Percentiles rank a stretch among this genome's conserved stretches.
phyloP scores from a whole-genome alignment of 768 basidiomycete genomes.

The Fistulinella prunicolor region DNA sequence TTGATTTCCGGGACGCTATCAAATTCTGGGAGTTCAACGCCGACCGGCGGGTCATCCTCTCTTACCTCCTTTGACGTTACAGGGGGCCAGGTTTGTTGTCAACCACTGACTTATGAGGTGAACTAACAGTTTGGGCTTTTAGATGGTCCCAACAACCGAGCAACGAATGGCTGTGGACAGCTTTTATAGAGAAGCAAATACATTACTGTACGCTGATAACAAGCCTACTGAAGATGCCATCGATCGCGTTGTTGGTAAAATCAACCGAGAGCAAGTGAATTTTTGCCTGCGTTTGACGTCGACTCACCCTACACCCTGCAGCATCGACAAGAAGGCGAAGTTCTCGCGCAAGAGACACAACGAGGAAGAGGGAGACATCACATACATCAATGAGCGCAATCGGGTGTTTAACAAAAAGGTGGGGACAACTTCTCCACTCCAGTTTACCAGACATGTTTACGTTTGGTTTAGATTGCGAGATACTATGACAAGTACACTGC shows the following conservation, averaged over 20 bases:
- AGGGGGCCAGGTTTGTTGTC: slow-evolving; percentile 37
- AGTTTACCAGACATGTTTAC: neutral
- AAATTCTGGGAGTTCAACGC: slow-evolving; percentile 34
- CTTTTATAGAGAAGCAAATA: slow-evolving; percentile 92
- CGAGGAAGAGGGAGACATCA: slow-evolving; percentile 94
- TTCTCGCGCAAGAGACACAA: slow-evolving; percentile 87
- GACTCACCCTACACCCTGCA: slow-evolving; percentile 28
- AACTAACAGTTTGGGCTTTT: slow-evolving; percentile 10
- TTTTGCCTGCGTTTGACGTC: neutral
- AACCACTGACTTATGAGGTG: neutral
- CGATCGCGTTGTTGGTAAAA: slow-evolving; percentile 85
- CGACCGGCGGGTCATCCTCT: slow-evolving; percentile 30
- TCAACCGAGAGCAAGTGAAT: slow-evolving; percentile 83
- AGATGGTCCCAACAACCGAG: slow-evolving; percentile 54
- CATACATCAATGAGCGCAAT: slow-evolving; percentile 98
- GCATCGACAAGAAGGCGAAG: slow-evolving; percentile 86
- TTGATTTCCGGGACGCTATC: slow-evolving; percentile 65
- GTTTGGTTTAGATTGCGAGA: slow-evolving; percentile 66
- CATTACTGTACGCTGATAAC: slow-evolving; percentile 89
- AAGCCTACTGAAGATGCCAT: slow-evolving; percentile 96
- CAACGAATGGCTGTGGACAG: slow-evolving; percentile 73
- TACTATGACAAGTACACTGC: slow-evolving; percentile 97
- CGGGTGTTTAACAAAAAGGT: slow-evolving; percentile 98
- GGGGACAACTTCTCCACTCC: slow-evolving; percentile 2
- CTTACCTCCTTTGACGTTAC: slow-evolving; percentile 53